A percentile compares a stretch with the other conserved stretches of the same genome.
Conservation (phyloP, 352 stramenopile species). For the Phytophthora multivora region DNA sequence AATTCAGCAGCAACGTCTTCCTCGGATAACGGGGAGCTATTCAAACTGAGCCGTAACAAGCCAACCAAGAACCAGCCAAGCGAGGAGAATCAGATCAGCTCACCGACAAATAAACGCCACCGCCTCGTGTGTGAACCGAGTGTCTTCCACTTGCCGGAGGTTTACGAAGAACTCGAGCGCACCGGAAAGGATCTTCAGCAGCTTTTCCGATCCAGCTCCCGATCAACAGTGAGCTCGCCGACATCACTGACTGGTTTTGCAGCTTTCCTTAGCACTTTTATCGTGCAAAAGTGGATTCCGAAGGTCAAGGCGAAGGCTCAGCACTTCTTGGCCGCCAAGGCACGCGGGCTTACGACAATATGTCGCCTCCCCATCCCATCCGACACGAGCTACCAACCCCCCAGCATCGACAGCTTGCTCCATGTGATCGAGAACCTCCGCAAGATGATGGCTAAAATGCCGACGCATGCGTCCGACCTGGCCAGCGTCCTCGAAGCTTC, state of each 20-base stretch:
- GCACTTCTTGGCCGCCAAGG: conserved; percentile 66
- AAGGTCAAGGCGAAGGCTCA: conserved; percentile 76
- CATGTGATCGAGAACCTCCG: conserved; percentile 69
- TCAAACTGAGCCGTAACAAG: conserved; percentile 73
- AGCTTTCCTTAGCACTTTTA: conserved; percentile 70
- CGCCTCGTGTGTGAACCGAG: conserved; percentile 68
- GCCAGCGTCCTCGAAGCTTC: conserved; percentile 67
- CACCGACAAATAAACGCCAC: conserved; percentile 16
- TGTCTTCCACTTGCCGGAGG: conserved; percentile 75
- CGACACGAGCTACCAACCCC: conserved; percentile 77
- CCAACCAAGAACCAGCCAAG: conserved; percentile 37
- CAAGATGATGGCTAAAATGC: conserved; percentile 78
- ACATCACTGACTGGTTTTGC: conserved; percentile 40
- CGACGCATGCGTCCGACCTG: conserved; percentile 60
- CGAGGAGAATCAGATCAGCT: conserved; percentile 32
- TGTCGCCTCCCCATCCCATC: conserved; percentile 64
- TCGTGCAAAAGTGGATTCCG: conserved; percentile 75
- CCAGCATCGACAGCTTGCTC: conserved; percentile 78
- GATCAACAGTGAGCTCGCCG: conserved; percentile 5
- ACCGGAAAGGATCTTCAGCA: conserved; percentile 68
- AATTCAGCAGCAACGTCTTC: conserved; percentile 28
- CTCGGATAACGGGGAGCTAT: conserved; percentile 39
- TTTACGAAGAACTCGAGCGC: conserved; percentile 72
- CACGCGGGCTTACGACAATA: conserved; percentile 44
- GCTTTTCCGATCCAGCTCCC: conserved; percentile 36